phyloP scores from a whole-genome alignment of 2,329 filamentous ascomycete species.

The Neophaeococcomyces aloes region DNA sequence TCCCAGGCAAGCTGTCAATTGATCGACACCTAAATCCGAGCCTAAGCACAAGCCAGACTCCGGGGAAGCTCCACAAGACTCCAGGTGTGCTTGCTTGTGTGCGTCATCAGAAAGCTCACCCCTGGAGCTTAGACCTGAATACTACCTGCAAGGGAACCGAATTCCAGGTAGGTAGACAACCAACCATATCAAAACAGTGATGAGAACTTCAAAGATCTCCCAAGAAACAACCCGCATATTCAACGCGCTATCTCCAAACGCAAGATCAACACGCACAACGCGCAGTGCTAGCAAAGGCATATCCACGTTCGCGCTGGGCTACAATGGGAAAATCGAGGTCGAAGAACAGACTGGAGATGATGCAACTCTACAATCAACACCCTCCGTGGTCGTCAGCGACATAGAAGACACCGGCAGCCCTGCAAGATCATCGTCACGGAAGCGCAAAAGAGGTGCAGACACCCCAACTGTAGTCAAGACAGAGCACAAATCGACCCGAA shows the following conservation, averaged over 20 bases:
- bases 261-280: conserved; percentile 37
- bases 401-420: conserved; percentile 47
- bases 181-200: conserved; percentile 22
- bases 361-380: conserved; percentile 28
- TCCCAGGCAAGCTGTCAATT: no score
- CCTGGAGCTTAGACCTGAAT: background rate
- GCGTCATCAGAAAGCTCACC: background rate
- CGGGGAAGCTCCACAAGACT: no score
- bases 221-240: conserved; percentile 50
- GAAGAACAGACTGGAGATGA: conserved; percentile 26
- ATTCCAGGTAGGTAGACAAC: no score
- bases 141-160: background rate
- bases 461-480: conserved; percentile 13
- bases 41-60: no score
- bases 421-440: conserved; percentile 28
- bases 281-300: conserved; percentile 28
- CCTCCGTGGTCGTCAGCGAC: conserved; percentile 32
- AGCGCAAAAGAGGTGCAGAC: conserved; percentile 37
- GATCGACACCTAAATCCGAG: no score
- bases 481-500: conserved; percentile 15
- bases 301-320: conserved; percentile 38
- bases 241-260: conserved; percentile 33
- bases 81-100: no score
- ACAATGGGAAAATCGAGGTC: conserved; percentile 15
- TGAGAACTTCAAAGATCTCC: conserved; percentile 50